phyloP scores from a whole-genome alignment of 2,329 filamentous ascomycete genomes.

The Penicillium palitans region DNA sequence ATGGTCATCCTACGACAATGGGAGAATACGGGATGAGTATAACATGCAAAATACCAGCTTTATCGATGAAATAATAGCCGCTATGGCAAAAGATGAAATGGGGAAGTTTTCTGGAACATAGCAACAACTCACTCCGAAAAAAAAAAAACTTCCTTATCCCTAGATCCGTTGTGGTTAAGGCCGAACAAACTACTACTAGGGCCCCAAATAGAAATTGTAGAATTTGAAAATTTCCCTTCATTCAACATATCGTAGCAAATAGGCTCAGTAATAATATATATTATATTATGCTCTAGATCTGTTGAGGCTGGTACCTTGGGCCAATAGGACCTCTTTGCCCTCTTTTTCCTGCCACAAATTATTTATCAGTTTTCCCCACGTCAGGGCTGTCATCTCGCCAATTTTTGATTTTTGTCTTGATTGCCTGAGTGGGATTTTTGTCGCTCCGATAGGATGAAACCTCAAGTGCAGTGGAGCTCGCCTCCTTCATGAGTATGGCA shows the following conservation, averaged over 20 bases:
- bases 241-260: not conserved
- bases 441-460: not conserved
- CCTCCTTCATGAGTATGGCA: conserved; percentile 47
- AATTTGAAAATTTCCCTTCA: not conserved
- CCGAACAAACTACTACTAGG: no score
- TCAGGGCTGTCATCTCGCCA: not conserved
- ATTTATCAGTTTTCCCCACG: not conserved
- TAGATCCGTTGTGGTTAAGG: no score
- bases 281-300: not conserved
- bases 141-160: no score
- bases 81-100: no score
- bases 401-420: not conserved
- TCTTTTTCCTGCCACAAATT: not conserved
- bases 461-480: conserved; percentile 41
- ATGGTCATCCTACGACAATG: no score
- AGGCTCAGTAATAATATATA: not conserved
- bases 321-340: not conserved
- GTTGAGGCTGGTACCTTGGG: not conserved
- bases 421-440: no score
- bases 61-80: no score
- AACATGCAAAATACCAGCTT: not conserved
- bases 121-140: no score
- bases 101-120: not conserved
- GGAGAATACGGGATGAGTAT: not conserved
- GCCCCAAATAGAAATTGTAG: not conserved